phyloP scores from a whole-genome alignment of 2,329 filamentous ascomycete species.

The Penicillium glabrum region DNA sequence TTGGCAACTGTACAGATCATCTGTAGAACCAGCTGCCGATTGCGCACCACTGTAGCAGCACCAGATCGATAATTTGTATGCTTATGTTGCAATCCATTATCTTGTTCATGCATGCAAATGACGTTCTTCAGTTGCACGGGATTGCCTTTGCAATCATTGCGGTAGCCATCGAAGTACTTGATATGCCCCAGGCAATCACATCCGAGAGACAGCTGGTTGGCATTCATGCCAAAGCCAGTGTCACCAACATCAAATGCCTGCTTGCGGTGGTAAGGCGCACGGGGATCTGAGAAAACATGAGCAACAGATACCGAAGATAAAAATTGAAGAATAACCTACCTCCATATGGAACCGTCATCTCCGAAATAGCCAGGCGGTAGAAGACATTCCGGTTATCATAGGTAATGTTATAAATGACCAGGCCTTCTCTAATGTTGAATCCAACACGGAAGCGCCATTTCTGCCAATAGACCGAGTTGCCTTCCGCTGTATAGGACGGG shows the following conservation, averaged over 20 bases:
- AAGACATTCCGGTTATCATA: slow-evolving; percentile 66
- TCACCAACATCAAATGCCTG: slow-evolving; percentile 70
- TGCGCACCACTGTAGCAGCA: slow-evolving; percentile 62
- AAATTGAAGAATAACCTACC: slow-evolving; percentile 22
- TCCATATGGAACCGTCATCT: slow-evolving; percentile 60
- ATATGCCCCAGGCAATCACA: slow-evolving; percentile 72
- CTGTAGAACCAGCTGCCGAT: slow-evolving; percentile 66
- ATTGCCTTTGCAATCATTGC: slow-evolving; percentile 61
- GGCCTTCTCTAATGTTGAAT: slow-evolving; percentile 64
- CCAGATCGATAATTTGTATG: slow-evolving; percentile 71
- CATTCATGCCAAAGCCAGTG: slow-evolving; percentile 64
- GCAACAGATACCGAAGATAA: not conserved
- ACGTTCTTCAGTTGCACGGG: slow-evolving; percentile 63
- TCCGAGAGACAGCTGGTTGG: slow-evolving; percentile 68
- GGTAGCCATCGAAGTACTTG: slow-evolving; percentile 62
- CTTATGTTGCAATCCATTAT: slow-evolving; percentile 68
- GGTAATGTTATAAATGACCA: slow-evolving; percentile 66
- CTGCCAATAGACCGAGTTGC: slow-evolving; percentile 62
- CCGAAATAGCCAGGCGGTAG: slow-evolving; percentile 65
- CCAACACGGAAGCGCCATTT: slow-evolving; percentile 64
- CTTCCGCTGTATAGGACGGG: slow-evolving; percentile 60
- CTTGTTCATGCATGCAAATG: slow-evolving; percentile 70
- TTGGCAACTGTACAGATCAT: slow-evolving; percentile 60
- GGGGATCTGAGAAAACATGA: slow-evolving; percentile 58
- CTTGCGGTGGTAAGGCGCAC: slow-evolving; percentile 68